These are phyloP conservation scores for Amphirosellinia nigrospora DNA, from an alignment of 495 filamentous ascomycete species.

Conservation along the genomic window DNA sequence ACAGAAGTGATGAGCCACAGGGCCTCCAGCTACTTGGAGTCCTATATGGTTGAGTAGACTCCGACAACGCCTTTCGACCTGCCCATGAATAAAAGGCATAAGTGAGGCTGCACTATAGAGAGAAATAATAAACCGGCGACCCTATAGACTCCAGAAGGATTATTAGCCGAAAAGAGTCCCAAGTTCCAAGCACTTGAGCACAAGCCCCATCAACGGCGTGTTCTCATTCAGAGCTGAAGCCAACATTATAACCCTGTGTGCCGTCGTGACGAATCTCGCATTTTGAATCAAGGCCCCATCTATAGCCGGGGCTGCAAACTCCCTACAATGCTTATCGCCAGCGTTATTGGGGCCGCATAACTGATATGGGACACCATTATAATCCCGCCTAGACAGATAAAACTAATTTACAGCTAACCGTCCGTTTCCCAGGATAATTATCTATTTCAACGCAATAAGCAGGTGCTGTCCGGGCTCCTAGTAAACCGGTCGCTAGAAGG, in stretches of 20 bases:
- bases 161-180: no score
- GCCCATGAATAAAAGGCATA: no score
- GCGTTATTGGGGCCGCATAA: neutral
- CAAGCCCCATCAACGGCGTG: neutral
- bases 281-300: neutral
- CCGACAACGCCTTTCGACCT: no score
- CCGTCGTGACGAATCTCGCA: neutral
- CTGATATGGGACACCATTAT: neutral
- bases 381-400: neutral
- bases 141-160: no score
- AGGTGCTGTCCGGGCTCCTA: neutral
- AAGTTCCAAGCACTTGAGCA: no score
- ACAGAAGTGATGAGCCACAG: no score
- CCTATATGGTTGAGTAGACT: no score
- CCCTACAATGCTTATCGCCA: neutral
- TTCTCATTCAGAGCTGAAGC: neutral
- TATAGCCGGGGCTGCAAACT: neutral
- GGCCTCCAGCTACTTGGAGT: no score
- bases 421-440: neutral
- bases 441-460: neutral
- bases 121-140: no score
- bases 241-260: neutral
- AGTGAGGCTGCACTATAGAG: no score
- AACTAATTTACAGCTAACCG: neutral
- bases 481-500: neutral